Evolutionary conservation across 2,329 filamentous ascomycete genomes (phyloP), one percentile per base, ranked within the genome.

Genomic region (Trichoderma endophyticum): DNA sequence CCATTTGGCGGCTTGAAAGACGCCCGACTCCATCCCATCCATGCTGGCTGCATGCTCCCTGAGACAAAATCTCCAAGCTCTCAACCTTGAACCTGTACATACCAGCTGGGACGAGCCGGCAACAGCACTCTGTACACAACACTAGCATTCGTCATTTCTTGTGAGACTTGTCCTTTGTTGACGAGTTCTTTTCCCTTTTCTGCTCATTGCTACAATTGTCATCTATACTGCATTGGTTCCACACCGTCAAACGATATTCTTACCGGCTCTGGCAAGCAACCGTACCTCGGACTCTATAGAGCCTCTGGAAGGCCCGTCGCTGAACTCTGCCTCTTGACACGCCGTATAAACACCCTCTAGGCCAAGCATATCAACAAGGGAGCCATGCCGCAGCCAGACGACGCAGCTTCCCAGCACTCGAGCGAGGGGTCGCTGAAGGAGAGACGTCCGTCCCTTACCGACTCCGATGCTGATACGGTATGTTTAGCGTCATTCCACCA

Each of bases 311-410:
- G 72, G 72, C 72, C 48, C 36, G 34, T 71, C 57, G 63, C 30
- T 71, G 63, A 73, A 54, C 62, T 63, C 57, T 54, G 39, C 21
- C 48, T 61, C 32, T 64, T 59, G 21, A 73, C 34, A 39, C 43
- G 15, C 62, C 61, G n/a, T 62, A 43, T 34, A 67, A 61, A 48
- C 62, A 30, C 32, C 69, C 34, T 57, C 26, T 59, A 59, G 54
- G n/a, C 43, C 70, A 24, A 68, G 39, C 68, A 30, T 63, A 62
- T 73, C 61, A 28, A 12, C 59, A 51, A 75, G 73, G 72, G 71
- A 74, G 75, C 71, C 76, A 82, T 82, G 81, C 78, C 80, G 74
- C 80, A 81, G 75, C 76, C 75, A 69, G 78, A 78, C 71, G 78
- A 80, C 64, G 74, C 73, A 72, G 75, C 75, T 69, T 70, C 67